These are phyloP conservation scores for Umbilicus rupestris DNA, from an alignment of 164 flowering plant genomes.

Conservation along the genomic window DNA sequence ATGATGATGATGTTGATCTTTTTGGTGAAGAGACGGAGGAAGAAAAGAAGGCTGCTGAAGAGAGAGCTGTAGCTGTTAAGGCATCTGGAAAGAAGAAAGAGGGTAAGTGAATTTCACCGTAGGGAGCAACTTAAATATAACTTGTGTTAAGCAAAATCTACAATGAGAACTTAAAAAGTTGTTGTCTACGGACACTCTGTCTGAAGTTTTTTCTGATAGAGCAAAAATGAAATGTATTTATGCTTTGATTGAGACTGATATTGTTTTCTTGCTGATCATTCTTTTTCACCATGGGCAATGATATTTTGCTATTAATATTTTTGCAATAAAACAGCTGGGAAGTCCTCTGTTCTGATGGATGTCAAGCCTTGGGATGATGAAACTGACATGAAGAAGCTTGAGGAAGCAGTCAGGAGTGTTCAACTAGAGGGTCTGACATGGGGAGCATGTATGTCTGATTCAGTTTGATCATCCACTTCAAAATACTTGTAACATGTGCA, in stretches of 20 bases:
- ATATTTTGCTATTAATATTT: constrained; percentile 5
- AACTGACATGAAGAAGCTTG: constrained; percentile 84
- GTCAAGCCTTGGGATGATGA: constrained; percentile 95
- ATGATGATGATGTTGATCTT: constrained; percentile 77
- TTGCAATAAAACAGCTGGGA: constrained; percentile 52
- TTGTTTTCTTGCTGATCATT: no score
- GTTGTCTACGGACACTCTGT: background rate
- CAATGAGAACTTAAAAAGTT: background rate
- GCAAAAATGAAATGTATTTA: background rate
- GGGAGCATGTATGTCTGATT: constrained; percentile 62
- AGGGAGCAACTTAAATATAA: no score
- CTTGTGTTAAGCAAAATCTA: no score
- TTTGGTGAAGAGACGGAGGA: constrained; percentile 98
- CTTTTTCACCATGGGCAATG: no score
- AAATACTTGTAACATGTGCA: background rate
- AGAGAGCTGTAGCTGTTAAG: constrained; percentile 72
- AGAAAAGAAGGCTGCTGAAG: constrained; percentile 95
- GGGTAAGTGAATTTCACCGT: constrained; percentile 28
- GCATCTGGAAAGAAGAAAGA: constrained; percentile 89
- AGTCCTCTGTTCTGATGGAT: constrained; percentile 82
- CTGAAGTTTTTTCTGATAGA: background rate
- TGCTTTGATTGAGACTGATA: no score
- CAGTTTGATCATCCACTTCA: background rate
- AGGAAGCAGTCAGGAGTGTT: constrained; percentile 66
- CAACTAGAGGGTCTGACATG: constrained; percentile 61